Evolutionary conservation across 495 filamentous ascomycete species (phyloP).

Genomic region (Talaromyces adpressus): DNA sequence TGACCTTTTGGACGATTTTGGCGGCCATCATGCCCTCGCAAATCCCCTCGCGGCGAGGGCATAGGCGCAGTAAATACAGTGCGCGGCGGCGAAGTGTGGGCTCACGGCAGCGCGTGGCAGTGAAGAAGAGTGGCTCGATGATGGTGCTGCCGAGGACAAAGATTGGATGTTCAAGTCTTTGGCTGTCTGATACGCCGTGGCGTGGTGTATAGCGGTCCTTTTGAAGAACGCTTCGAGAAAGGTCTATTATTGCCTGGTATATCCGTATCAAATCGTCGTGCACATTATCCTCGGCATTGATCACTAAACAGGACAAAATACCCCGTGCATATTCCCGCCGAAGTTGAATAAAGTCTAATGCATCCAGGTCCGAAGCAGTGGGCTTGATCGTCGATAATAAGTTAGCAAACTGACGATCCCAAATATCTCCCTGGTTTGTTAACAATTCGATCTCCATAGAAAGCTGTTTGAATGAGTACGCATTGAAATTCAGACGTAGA

Average conservation of each 20-base stretch:
- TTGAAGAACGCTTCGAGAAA: neutral
- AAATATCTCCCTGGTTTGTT: neutral
- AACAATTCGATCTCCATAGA: neutral
- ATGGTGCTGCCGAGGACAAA: constrained; percentile 2
- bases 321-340: neutral
- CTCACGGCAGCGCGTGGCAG: constrained; percentile 22
- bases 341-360: constrained; percentile 1
- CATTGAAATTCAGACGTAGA: neutral
- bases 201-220: neutral
- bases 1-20: neutral
- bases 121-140: constrained; percentile 19
- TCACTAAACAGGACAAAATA: neutral
- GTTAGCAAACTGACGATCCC: neutral
- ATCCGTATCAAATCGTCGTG: neutral
- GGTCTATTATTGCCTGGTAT: neutral
- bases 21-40: constrained; percentile 3
- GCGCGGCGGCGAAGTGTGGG: constrained; percentile 19
- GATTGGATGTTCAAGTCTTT: neutral
- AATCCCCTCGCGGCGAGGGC: constrained; percentile 4
- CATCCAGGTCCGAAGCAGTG: neutral
- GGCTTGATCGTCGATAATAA: neutral
- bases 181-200: neutral
- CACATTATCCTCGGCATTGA: neutral
- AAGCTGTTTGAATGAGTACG: neutral
- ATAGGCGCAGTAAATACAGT: constrained; percentile 15